phyloP scores from a whole-genome alignment of 331 rosid genomes.

The Pyracantha coccinea region DNA sequence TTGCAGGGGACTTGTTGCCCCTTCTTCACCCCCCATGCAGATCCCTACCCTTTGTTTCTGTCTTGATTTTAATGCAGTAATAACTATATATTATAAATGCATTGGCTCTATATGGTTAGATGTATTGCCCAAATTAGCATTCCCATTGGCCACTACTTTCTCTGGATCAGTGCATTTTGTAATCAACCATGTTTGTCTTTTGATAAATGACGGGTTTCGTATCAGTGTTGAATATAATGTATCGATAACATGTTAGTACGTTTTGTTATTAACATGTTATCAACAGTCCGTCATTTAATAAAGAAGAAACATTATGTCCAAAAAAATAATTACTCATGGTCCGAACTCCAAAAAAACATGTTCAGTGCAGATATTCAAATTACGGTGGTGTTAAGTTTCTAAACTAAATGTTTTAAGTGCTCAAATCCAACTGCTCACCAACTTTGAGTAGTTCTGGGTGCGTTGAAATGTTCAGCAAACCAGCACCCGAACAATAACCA shows the following conservation, averaged over 20 bases:
- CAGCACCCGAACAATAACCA: rapidly evolving
- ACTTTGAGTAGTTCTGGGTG: neutral
- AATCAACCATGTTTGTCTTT: too few relatives aligned
- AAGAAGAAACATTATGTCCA: too few relatives aligned
- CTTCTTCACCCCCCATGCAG: neutral
- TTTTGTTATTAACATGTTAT: too few relatives aligned
- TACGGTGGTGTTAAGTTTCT: neutral
- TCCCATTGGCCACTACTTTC: too few relatives aligned
- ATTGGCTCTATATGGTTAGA: neutral
- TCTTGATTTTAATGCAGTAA: neutral
- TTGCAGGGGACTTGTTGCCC: neutral
- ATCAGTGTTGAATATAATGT: too few relatives aligned
- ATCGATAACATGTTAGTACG: neutral
- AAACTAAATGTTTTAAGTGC: neutral
- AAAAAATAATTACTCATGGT: neutral
- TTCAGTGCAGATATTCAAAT: neutral
- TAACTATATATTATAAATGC: neutral
- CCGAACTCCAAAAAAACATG: neutral
- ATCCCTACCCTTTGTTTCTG: neutral
- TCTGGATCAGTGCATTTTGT: too few relatives aligned
- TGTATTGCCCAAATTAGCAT: neutral
- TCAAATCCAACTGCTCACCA: neutral
- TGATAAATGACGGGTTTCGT: too few relatives aligned
- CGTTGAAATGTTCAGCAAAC: too few relatives aligned
- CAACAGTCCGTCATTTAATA: too few relatives aligned